These are phyloP conservation scores for Penicillium silybi DNA, from an alignment of 495 filamentous ascomycete genomes.

Conservation along the genomic window DNA sequence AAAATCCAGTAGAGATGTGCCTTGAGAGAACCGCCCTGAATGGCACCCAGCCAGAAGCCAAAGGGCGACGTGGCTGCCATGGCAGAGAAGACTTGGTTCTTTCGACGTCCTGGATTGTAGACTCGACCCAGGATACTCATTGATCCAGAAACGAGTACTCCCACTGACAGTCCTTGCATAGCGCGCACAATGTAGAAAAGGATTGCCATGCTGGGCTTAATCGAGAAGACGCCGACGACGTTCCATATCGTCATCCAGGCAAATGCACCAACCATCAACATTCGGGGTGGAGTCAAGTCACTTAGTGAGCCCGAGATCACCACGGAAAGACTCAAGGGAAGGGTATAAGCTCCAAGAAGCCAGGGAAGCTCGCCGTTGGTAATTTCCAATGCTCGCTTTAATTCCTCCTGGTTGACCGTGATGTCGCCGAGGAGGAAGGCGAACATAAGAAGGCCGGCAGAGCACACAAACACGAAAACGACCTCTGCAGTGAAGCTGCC, in stretches of 20 bases:
- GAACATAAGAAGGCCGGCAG: conserved; percentile 44
- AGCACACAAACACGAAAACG: conserved; percentile 42
- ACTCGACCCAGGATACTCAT: conserved; percentile 33
- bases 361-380: conserved; percentile 39
- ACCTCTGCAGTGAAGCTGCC: conserved; percentile 13
- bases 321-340: conserved; percentile 43
- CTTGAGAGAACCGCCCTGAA: conserved; percentile 27
- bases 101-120: conserved; percentile 29
- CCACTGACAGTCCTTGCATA: conserved; percentile 32
- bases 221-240: conserved; percentile 33
- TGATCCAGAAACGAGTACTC: conserved; percentile 28
- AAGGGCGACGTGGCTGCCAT: conserved; percentile 31
- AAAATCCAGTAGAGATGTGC: conserved; percentile 29
- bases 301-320: conserved; percentile 41
- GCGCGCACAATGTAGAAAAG: conserved; percentile 33
- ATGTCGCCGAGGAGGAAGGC: conserved; percentile 43
- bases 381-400: conserved; percentile 33
- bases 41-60: conserved; percentile 29
- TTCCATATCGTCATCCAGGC: conserved; percentile 44
- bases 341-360: conserved; percentile 38
- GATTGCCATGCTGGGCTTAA: conserved; percentile 21
- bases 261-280: conserved; percentile 43
- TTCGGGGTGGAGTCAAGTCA: conserved; percentile 39
- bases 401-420: conserved; percentile 31
- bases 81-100: conserved; percentile 33